These are phyloP conservation scores for Blastobotrys niveus DNA, from an alignment of 1,139 yeast genomes.

Conservation along the genomic window DNA sequence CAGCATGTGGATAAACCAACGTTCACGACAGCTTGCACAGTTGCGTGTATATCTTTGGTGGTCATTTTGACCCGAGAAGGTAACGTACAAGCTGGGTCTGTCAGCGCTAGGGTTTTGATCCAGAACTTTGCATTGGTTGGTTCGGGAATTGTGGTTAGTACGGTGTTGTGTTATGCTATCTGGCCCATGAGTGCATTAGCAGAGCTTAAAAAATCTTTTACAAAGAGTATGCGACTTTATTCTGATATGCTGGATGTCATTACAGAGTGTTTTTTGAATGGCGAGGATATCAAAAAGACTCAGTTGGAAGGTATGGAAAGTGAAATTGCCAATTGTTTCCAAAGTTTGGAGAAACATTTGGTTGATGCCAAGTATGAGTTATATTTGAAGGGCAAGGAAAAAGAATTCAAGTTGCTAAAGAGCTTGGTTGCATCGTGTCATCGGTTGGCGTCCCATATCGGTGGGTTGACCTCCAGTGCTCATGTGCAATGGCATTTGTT, in stretches of 20 bases:
- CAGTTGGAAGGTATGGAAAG: constrained; percentile 39
- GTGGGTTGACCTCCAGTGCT: constrained; percentile 62
- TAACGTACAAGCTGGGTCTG: constrained; percentile 51
- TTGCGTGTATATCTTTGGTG: constrained; percentile 67
- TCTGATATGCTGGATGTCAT: constrained; percentile 48
- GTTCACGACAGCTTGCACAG: constrained; percentile 74
- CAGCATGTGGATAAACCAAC: constrained; percentile 62
- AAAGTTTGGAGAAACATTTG: constrained; percentile 41
- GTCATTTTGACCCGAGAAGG: constrained; percentile 77
- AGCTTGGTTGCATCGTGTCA: constrained; percentile 49
- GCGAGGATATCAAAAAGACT: constrained; percentile 34
- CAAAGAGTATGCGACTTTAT: constrained; percentile 50
- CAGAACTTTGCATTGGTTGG: constrained; percentile 56
- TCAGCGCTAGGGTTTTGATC: constrained; percentile 53
- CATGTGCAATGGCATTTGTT: constrained; percentile 59
- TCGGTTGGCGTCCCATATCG: constrained; percentile 52
- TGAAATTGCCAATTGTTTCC: constrained; percentile 40
- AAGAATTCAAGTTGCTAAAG: constrained; percentile 44
- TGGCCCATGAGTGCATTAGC: constrained; percentile 61
- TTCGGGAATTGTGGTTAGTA: constrained; percentile 57
- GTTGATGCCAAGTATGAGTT: constrained; percentile 64
- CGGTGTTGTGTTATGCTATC: constrained; percentile 50
- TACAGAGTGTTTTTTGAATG: constrained; percentile 50
- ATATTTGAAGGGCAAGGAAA: constrained; percentile 47
- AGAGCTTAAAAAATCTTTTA: constrained; percentile 44